These are phyloP conservation scores for Diplodia seriata DNA, from an alignment of 2,329 filamentous ascomycete species.

Conservation along the genomic window DNA sequence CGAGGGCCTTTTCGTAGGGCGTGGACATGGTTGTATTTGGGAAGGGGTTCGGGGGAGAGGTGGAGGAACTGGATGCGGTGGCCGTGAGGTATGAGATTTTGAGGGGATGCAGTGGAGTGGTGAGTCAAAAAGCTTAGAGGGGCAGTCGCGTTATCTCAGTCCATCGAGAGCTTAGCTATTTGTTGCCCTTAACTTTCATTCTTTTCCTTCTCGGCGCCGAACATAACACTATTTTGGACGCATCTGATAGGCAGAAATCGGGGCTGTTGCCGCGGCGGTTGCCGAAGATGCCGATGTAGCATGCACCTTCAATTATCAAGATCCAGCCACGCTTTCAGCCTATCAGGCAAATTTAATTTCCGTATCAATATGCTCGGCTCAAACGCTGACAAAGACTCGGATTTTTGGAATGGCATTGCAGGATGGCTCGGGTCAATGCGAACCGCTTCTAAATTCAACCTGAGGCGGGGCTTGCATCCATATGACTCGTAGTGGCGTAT, in stretches of 20 bases:
- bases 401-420: neutral
- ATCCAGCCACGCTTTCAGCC: neutral
- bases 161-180: neutral
- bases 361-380: neutral
- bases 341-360: neutral
- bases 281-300: slow-evolving; percentile 19
- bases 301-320: neutral
- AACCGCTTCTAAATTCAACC: neutral
- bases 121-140: neutral
- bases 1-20: slow-evolving; percentile 59
- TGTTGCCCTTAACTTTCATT: neutral
- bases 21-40: slow-evolving; percentile 26
- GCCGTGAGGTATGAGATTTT: too few relatives aligned
- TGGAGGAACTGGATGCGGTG: neutral
- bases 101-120: neutral
- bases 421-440: neutral
- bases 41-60: neutral
- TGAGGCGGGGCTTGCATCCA: neutral
- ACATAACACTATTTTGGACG: slow-evolving; percentile 18
- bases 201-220: neutral
- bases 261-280: slow-evolving; percentile 1
- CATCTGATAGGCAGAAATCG: slow-evolving; percentile 19
- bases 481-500: slow-evolving; percentile 1
- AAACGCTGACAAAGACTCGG: neutral
- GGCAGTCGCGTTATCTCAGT: slow-evolving; percentile 15